phyloP scores from a whole-genome alignment of 768 basidiomycete species.

The Paxillus rubicundulus region DNA sequence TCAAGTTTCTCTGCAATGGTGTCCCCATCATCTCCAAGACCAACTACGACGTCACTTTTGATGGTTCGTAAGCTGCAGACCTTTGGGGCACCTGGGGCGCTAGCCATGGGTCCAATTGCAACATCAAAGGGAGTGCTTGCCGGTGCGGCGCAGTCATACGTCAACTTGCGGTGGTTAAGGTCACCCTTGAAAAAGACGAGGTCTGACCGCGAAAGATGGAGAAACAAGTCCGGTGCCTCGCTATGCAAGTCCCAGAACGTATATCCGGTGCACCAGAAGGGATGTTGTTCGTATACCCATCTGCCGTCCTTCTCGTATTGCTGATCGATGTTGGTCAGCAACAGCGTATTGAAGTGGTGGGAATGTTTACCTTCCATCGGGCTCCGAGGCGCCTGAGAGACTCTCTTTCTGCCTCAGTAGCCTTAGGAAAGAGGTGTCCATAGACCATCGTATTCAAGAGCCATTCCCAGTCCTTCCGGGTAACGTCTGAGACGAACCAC shows the following conservation, averaged over 20 bases:
- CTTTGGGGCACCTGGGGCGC: constrained; percentile 81
- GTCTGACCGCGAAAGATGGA: constrained; percentile 86
- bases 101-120: constrained; percentile 92
- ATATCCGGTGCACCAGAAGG: constrained; percentile 96
- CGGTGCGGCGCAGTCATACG: constrained; percentile 84
- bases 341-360: not conserved
- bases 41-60: constrained; percentile 95
- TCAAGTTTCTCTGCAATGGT: constrained; percentile 76
- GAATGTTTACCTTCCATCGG: constrained; percentile 76
- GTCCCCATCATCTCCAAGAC: constrained; percentile 68
- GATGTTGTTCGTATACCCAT: constrained; percentile 93
- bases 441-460: constrained; percentile 83
- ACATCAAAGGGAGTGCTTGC: constrained; percentile 84
- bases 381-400: constrained; percentile 74
- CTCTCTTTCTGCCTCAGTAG: constrained; percentile 74
- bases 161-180: constrained; percentile 88
- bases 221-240: constrained; percentile 88
- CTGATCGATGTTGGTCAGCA: constrained; percentile 34
- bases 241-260: constrained; percentile 86
- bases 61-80: constrained; percentile 86
- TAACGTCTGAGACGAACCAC: constrained; percentile 95
- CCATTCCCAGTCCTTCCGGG: constrained; percentile 94
- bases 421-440: constrained; percentile 88
- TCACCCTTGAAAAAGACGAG: constrained; percentile 95
- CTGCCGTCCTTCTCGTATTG: constrained; percentile 90